Base-by-base conservation (phyloP, 2,329 filamentous ascomycete species). In the Penicillium fuscoglaucum region DNA sequence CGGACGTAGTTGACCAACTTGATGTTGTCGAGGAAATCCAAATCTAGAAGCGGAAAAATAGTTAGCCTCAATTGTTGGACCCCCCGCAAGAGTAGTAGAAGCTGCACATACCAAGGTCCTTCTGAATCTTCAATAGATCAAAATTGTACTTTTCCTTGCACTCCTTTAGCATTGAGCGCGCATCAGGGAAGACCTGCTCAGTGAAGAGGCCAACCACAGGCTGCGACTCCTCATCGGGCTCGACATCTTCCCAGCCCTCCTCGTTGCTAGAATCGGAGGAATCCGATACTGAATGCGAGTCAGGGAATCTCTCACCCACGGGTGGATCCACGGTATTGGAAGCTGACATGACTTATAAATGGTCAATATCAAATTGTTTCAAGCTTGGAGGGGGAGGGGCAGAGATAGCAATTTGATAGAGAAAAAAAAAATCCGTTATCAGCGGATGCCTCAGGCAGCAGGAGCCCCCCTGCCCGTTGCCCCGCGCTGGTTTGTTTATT, bases 11-110 rank as follows among this genome's bases (percentile, higher is more conserved):
- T 93, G 71, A 92, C 85, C 35, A 93, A 79, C 74, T 87, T 91
- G 67, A 93, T 85, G 59, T 82, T 84, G 29, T 86, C 89, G 59
- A 91, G 82, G 66, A 92, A 91, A 68, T 93, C 89, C 45, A 92
- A 80, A 24, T 78, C 81, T 70, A 85, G 17, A 21, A 73, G 24
- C 75, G 77, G 58, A 19, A 47, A 55, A 52, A 52, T 33, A 56
- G 40, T 61, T 58, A 63, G 59, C 47, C 33, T 63, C 7, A 43
- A n/a, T 62, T 67, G 59, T 68, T 60, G 44, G 39, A 52, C 31
- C 50, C 50, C 47, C 44, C 51, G 21, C 43, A 61, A 52, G 31
- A 33, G 31, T 29, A 47, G 53, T 55, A 26, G 55, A 56, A 44
- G 26, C 15, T 17, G 44, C 66, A 76, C 76, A 72, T 70, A 81